Evolutionary conservation across 345 rosid species (phyloP), one percentile per base, ranked within the genome.

Genomic region (Salix exigua): DNA sequence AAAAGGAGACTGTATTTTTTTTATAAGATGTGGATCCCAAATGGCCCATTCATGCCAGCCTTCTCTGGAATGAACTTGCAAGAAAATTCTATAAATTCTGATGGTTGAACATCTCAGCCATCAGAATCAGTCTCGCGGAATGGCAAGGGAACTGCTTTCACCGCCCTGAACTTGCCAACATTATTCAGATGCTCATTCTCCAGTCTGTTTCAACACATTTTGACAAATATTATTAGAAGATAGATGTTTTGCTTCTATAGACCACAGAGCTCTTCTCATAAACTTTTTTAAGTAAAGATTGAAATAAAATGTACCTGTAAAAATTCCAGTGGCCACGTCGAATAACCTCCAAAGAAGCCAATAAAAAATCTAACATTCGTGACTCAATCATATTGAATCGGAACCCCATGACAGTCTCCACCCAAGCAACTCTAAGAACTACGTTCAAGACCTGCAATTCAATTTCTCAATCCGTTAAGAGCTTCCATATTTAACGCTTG

Each of bases 261-360:
- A n/a, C 4, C 28, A n/a, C 28, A n/a, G n/a, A 58, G 62, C 12
- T n/a, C 62, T 58, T 58, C 28, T n/a, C 26, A 3, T 58, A 4
- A 4, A 23, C 6, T n/a, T 58, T 58, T 25, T 26, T 3, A n/a
- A 58, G 62, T 58, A n/a, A 58, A 58, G 14, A 11, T n/a, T 5
- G 70, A 46, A 26, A 72, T 11, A 12, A 69, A 46, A 80, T 40
- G 73, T 82, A 94, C 99, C 99, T 88, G 88, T 96, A 94, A 66
- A 94, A 96, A 80, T 94, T 96, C 99, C 99, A 94, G 30, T 96
- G 99, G 35, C 99, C 99, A 72, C 99, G 81, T 7, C 97, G 85
- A 67, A 92, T 89, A 64, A 96, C 97, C 86, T 96, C 99, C 38
- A 90, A 81, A 0, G 97, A 92, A 17, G 99, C 99, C 82, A 96